These are phyloP conservation scores for Didymella lethalis DNA, from an alignment of 2,329 filamentous ascomycete genomes.

Conservation along the genomic window DNA sequence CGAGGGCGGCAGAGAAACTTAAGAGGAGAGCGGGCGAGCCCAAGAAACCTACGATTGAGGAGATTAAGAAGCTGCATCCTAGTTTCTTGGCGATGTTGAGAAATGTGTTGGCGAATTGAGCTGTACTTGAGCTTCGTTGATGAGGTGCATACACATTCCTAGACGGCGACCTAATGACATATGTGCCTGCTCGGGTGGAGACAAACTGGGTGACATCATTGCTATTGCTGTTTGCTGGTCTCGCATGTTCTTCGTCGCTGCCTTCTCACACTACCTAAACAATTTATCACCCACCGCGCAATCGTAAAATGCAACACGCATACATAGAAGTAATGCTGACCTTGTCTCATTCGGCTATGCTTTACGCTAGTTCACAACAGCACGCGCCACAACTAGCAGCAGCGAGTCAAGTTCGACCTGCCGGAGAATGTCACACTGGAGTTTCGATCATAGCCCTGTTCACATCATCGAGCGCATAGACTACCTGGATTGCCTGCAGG, in stretches of 20 bases:
- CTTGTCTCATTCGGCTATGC: no score
- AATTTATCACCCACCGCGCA: no score
- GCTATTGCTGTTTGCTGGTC: background rate
- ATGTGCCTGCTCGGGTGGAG: background rate
- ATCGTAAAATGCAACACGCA: no score
- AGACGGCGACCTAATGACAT: constrained; percentile 6
- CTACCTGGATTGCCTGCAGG: no score
- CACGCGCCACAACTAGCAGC: no score
- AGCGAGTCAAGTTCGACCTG: no score
- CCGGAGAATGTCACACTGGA: no score
- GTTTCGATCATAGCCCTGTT: no score
- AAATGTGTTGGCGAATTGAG: constrained; percentile 70
- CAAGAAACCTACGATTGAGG: constrained; percentile 77
- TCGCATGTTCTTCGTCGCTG: background rate
- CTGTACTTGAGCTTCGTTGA: background rate
- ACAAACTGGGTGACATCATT: background rate
- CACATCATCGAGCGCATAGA: no score
- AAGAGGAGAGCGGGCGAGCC: constrained; percentile 84
- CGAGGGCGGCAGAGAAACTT: constrained; percentile 80
- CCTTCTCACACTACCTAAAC: no score
- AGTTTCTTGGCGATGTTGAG: constrained; percentile 84
- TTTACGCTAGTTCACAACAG: no score
- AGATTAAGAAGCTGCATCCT: constrained; percentile 80
- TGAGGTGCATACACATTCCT: constrained; percentile 2
- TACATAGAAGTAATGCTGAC: no score